phyloP scores from a whole-genome alignment of 1,284 basidiomycete species.

The Sanguinoderma infundibulare region DNA sequence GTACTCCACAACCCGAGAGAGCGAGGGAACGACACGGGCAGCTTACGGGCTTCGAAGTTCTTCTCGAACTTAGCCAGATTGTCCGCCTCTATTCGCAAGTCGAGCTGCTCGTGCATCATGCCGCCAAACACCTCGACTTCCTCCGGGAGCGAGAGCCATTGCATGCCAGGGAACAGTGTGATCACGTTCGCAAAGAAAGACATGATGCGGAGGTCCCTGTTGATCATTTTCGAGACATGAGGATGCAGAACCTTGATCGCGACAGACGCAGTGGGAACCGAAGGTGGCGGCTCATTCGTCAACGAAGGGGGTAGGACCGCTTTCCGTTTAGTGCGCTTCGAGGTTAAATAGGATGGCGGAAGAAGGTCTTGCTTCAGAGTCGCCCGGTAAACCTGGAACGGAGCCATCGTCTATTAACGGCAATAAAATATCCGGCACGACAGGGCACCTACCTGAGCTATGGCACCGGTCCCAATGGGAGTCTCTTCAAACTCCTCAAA shows the following conservation, averaged over 20 bases:
- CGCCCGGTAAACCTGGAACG: slow-evolving; percentile 80
- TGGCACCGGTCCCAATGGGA: slow-evolving; percentile 97
- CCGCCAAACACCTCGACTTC: slow-evolving; percentile 93
- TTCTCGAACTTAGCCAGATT: slow-evolving; percentile 88
- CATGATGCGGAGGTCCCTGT: slow-evolving; percentile 94
- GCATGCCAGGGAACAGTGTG: slow-evolving; percentile 88
- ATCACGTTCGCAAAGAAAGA: slow-evolving; percentile 86
- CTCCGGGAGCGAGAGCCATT: slow-evolving; percentile 96
- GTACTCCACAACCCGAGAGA: slow-evolving; percentile 85
- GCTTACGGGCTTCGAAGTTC: slow-evolving; percentile 83
- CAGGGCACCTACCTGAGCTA: slow-evolving; percentile 80
- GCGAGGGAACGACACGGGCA: slow-evolving; percentile 89
- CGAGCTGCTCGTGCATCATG: slow-evolving; percentile 98
- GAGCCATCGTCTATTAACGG: slow-evolving; percentile 1
- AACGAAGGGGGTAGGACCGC: slow-evolving; percentile 58
- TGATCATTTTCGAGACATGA: slow-evolving; percentile 79
- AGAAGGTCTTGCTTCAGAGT: slow-evolving; percentile 84
- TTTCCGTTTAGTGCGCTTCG: slow-evolving; percentile 58
- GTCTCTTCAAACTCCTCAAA: slow-evolving; percentile 89
- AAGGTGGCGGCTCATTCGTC: slow-evolving; percentile 62
- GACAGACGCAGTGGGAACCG: slow-evolving; percentile 81
- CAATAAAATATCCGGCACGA: neutral
- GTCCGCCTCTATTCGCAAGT: slow-evolving; percentile 89
- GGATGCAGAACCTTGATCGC: slow-evolving; percentile 98
- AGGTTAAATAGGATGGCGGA: slow-evolving; percentile 78